Percentiles rank a stretch among this genome's conserved stretches.
phyloP scores from a whole-genome alignment of 345 rosid genomes.

The Psidium friedrichsthalianum region DNA sequence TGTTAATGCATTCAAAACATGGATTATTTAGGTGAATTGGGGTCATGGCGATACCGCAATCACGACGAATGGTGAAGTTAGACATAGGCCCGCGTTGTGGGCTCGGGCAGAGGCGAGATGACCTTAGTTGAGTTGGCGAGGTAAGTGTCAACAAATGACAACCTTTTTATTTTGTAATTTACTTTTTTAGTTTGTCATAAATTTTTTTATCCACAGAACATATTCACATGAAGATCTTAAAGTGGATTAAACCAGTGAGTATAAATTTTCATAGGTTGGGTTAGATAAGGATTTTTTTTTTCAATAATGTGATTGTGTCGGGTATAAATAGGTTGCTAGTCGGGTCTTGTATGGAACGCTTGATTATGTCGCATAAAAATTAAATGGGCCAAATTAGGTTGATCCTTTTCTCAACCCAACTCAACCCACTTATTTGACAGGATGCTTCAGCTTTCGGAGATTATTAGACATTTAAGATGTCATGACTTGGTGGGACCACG shows the following conservation, averaged over 20 bases:
- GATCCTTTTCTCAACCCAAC: neutral
- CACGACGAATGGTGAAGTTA: neutral
- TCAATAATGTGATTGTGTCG: neutral
- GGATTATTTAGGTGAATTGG: neutral
- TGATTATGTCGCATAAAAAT: neutral
- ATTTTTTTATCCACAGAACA: too few relatives aligned
- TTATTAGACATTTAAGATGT: neutral
- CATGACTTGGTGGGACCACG: neutral
- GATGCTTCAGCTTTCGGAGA: neutral
- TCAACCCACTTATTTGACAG: accelerated
- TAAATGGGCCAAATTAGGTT: neutral
- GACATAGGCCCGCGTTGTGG: neutral
- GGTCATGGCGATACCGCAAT: neutral
- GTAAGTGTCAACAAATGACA: too few relatives aligned
- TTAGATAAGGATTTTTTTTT: neutral
- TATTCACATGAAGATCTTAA: too few relatives aligned
- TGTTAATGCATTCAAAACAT: neutral
- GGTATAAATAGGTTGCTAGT: neutral
- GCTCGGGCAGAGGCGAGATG: neutral
- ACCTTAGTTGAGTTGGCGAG: too few relatives aligned
- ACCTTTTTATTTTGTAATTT: too few relatives aligned
- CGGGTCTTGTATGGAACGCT: neutral
- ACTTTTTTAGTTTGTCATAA: too few relatives aligned
- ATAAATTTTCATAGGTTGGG: neutral
- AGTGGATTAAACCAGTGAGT: neutral